A percentile compares a stretch with the other conserved stretches of the same genome.
phyloP scores from a whole-genome alignment of 108 stramenopile genomes.

The Skeletonema tropicum region DNA sequence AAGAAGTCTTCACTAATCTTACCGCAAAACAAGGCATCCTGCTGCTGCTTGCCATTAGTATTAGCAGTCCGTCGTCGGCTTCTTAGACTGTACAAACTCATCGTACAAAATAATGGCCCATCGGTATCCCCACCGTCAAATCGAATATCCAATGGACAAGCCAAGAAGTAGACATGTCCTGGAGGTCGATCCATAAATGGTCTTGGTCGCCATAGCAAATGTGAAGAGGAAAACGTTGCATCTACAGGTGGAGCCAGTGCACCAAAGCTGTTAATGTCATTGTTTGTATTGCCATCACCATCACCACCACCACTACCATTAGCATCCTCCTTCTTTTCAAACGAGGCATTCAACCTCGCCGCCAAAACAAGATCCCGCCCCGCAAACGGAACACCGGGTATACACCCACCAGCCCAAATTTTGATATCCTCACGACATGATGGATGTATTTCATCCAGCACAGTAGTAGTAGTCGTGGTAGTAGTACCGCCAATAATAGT shows the following conservation, averaged over 20 bases:
- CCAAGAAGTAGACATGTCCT: slow-evolving; percentile 57
- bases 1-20: slow-evolving; percentile 87
- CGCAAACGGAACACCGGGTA: slow-evolving; percentile 65
- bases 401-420: slow-evolving; percentile 48
- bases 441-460: slow-evolving; percentile 15
- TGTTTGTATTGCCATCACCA: background rate
- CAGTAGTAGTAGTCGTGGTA: background rate
- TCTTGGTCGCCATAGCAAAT: slow-evolving; percentile 70
- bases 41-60: slow-evolving; percentile 3
- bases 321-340: background rate
- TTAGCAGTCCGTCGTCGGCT: too few species aligned
- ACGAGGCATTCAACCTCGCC: slow-evolving; percentile 49
- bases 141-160: slow-evolving; percentile 57
- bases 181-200: slow-evolving; percentile 82
- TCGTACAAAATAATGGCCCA: slow-evolving; percentile 73
- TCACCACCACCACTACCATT: background rate
- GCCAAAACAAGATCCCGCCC: slow-evolving; percentile 63
- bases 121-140: slow-evolving; percentile 63
- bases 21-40: slow-evolving; percentile 39
- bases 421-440: slow-evolving; percentile 23
- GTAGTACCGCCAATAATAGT: too few species aligned
- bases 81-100: slow-evolving; percentile 65
- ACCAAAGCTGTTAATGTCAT: background rate
- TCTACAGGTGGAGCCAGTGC: slow-evolving; percentile 82
- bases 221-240: slow-evolving; percentile 57